Conservation (phyloP, 2,329 filamentous ascomycete genomes). For the Aspergillus bombycis region DNA sequence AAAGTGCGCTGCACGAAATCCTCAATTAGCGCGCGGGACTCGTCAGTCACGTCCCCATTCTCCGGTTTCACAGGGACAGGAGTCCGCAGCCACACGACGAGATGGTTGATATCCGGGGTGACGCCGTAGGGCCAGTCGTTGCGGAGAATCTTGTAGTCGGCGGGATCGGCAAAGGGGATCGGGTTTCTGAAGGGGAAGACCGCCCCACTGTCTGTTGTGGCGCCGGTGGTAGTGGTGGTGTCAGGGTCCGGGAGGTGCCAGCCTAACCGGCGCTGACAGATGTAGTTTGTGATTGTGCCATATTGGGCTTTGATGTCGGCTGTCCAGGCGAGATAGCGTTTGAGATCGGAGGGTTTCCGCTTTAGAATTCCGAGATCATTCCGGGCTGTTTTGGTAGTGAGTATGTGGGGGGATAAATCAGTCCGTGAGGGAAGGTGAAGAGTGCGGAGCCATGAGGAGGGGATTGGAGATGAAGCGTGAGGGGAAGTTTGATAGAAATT, state of each 20-base stretch:
- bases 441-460: conserved; percentile 3
- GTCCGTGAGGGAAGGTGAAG: background rate
- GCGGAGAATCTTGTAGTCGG: conserved; percentile 59
- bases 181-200: conserved; percentile 49
- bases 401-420: conserved; percentile 13
- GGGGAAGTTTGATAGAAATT: conserved; percentile 6
- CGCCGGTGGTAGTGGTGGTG: conserved; percentile 19
- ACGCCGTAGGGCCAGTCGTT: conserved; percentile 70
- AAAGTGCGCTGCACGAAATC: conserved; percentile 56
- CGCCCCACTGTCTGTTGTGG: conserved; percentile 31
- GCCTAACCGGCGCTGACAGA: conserved; percentile 57
- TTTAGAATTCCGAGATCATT: conserved; percentile 61
- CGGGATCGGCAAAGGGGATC: conserved; percentile 56
- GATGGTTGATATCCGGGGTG: conserved; percentile 56
- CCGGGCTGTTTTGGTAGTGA: conserved; percentile 34
- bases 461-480: conserved; percentile 10
- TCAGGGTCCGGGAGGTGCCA: conserved; percentile 48
- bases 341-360: conserved; percentile 61
- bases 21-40: conserved; percentile 52
- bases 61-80: conserved; percentile 50
- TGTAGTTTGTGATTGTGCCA: conserved; percentile 60
- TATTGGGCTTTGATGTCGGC: conserved; percentile 57
- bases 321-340: conserved; percentile 64
- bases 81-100: conserved; percentile 61
- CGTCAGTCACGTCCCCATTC: conserved; percentile 55